Base-by-base conservation (phyloP, 106 monocot genomes). In the Acanthochlamys bracteata region DNA sequence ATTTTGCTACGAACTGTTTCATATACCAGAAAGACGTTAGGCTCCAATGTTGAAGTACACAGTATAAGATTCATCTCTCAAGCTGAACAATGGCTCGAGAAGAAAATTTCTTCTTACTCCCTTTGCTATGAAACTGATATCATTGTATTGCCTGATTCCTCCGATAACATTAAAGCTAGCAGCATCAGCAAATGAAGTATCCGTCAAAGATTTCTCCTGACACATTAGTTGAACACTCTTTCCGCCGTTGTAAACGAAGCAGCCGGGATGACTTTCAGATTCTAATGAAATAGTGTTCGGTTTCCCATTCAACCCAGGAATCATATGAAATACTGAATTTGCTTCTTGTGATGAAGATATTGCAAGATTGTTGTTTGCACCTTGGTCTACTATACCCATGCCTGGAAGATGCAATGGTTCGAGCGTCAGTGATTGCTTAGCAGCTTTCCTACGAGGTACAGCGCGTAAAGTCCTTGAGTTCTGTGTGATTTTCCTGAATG, bases 361-460 rank as follows among this genome's bases (percentile, higher is more conserved):
- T 4, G 24, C 42, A 4, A 90, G 56, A 16, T 26, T 33, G 0
- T 76, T 75, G 17, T 69, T 69, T 3, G 75, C 68, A 23, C 76
- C 79, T 53, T 65, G 74, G 33, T 82, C 76, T 60, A 47, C 74
- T 16, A 98, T 63, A 10, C 72, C 76, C 66, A 60, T 78, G 11
- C 91, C 96, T 4, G 91, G 96, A 20, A 83, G 74, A 47, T 88
- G 84, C 51, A 85, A 85, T 60, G 96, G 88, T 58, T 98, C 96
- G 8, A 98, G 72, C 62, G 57, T 69, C 20, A 83, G 72, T 14
- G 41, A 39, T 24, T 51, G 23, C 39, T 66, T 75, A 3, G 53
- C 25, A 22, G 51, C 40, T 15, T 20, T 67, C 4, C 23, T 42
- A 39, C 23, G 21, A 15, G 3, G 11, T 19, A 59, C 4, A 24